phyloP scores from a whole-genome alignment of 148 eudicot species.

The Silene uniflora region DNA sequence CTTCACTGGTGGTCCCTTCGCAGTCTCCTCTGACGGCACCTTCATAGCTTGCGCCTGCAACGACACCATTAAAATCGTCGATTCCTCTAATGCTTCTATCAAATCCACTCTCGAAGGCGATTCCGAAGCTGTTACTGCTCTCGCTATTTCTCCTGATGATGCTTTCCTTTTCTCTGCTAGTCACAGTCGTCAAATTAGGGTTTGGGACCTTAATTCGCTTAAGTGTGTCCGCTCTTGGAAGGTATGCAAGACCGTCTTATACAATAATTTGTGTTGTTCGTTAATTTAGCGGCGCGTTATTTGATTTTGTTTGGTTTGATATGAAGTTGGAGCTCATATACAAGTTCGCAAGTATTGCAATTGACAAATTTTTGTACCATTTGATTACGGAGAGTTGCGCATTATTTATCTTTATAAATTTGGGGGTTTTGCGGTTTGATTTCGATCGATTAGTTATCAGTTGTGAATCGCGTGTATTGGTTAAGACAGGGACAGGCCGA shows the following conservation, averaged over 20 bases:
- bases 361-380: too few species aligned
- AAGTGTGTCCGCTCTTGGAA: constrained; percentile 90
- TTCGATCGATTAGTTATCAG: too few species aligned
- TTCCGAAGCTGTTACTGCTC: constrained; percentile 68
- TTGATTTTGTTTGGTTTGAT: neutral
- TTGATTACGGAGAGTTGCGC: too few species aligned
- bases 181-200: constrained; percentile 81
- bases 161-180: constrained; percentile 63
- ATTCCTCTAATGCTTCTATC: constrained; percentile 61
- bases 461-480: too few species aligned
- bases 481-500: too few species aligned
- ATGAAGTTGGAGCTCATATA: neutral
- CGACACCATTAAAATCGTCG: constrained; percentile 70
- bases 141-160: constrained; percentile 60
- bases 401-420: too few species aligned
- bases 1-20: constrained; percentile 79
- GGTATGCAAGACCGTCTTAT: constrained; percentile 33
- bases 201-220: constrained; percentile 76
- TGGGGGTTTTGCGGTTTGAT: too few species aligned
- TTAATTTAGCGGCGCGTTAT: neutral
- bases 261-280: neutral
- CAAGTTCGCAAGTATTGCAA: too few species aligned
- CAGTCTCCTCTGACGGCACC: constrained; percentile 68
- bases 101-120: constrained; percentile 78
- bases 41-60: constrained; percentile 76